These are phyloP conservation scores for Phytophthora fragariae DNA, from an alignment of 352 stramenopile genomes.

Conservation along the genomic window DNA sequence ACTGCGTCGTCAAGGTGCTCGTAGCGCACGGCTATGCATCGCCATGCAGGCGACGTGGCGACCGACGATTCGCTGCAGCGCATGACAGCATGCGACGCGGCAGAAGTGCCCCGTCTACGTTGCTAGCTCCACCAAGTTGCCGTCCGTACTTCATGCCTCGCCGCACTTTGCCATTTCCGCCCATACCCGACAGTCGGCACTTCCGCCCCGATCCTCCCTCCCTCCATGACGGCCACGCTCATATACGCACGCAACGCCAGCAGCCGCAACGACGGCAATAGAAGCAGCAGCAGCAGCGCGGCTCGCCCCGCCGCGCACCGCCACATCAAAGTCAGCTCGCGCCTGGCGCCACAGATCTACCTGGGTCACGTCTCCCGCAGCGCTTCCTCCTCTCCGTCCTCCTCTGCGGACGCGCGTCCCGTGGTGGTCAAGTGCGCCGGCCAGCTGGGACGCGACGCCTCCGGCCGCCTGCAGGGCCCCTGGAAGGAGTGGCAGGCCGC, in stretches of 20 bases:
- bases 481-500: slow-evolving; percentile 44
- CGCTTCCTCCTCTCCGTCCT: neutral
- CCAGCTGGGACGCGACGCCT: slow-evolving; percentile 25
- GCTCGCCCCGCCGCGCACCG: slow-evolving; percentile 6
- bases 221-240: slow-evolving; percentile 29
- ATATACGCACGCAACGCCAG: slow-evolving; percentile 3
- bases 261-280: neutral
- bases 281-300: neutral
- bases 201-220: neutral
- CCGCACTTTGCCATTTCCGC: slow-evolving; percentile 7
- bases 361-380: slow-evolving; percentile 32
- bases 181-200: too few species aligned
- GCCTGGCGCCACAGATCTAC: slow-evolving; percentile 44
- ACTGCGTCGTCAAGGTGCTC: neutral
- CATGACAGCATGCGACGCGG: slow-evolving; percentile 43
- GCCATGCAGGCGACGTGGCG: slow-evolving; percentile 13
- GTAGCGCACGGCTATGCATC: neutral
- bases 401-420: neutral
- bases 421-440: slow-evolving; percentile 45
- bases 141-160: slow-evolving; percentile 18
- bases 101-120: slow-evolving; percentile 18
- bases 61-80: slow-evolving; percentile 2
- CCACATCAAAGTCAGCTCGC: slow-evolving; percentile 41
- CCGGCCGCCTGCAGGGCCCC: slow-evolving; percentile 24
- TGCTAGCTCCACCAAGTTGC: neutral